Evolutionary conservation across 345 rosid species (phyloP).

Genomic region (Passiflora organensis): DNA sequence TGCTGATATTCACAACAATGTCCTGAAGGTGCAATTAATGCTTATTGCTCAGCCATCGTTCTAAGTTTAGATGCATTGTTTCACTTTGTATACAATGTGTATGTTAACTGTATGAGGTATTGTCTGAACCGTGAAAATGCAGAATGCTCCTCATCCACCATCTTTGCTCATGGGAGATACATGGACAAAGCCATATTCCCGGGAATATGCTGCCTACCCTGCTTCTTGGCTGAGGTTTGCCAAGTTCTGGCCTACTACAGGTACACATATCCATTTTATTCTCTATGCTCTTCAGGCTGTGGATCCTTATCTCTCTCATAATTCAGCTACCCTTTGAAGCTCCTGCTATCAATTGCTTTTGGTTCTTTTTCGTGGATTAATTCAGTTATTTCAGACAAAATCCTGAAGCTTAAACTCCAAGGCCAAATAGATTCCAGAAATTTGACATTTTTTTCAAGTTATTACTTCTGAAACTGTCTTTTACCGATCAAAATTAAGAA

Average conservation of each 20-base stretch:
- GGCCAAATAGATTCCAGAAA: too few relatives aligned
- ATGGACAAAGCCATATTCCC: constrained; percentile 87
- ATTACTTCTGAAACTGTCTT: too few relatives aligned
- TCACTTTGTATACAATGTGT: neutral
- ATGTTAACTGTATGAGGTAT: neutral
- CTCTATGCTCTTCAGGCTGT: neutral
- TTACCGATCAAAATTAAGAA: too few relatives aligned
- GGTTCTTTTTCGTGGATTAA: neutral
- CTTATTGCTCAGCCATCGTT: neutral
- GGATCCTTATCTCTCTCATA: neutral
- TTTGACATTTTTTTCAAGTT: too few relatives aligned
- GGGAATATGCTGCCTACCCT: constrained; percentile 95
- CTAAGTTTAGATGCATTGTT: neutral
- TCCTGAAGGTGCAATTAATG: constrained; percentile 62
- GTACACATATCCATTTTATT: constrained; percentile 22
- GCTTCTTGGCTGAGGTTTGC: constrained; percentile 89
- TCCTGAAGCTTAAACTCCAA: too few relatives aligned
- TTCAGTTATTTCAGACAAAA: neutral
- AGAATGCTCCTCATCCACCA: constrained; percentile 99
- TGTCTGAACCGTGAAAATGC: constrained; percentile 25
- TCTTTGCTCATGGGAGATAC: constrained; percentile 95
- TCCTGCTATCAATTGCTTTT: neutral
- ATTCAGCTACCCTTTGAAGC: neutral
- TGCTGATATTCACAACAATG: constrained; percentile 86
- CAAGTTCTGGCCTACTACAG: constrained; percentile 96